Conservation (phyloP, 2,329 filamentous ascomycete genomes). For the Cylindrodendrum hubeiense region DNA sequence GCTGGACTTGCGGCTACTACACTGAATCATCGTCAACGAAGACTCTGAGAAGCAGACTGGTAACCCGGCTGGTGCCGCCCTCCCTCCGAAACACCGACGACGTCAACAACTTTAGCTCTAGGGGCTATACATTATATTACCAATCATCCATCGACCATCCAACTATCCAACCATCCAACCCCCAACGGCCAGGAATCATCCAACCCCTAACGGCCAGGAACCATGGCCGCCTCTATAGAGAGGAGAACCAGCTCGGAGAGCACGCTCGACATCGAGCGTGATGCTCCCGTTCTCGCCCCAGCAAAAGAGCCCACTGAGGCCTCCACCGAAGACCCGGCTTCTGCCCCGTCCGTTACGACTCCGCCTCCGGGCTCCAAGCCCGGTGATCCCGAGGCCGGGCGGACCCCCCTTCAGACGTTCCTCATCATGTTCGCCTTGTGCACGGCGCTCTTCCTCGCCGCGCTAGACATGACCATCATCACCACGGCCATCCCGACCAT, state of each 20-base stretch:
- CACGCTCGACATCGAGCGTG: constrained; percentile 45
- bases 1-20: not conserved
- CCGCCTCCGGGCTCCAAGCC: constrained; percentile 26
- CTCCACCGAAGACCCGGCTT: constrained; percentile 23
- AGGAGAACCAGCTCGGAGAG: constrained; percentile 45
- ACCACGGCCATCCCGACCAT: constrained; percentile 77
- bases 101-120: constrained; percentile 20
- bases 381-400: constrained; percentile 49
- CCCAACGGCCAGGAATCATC: constrained; percentile 5
- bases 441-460: constrained; percentile 64
- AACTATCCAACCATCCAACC: not conserved
- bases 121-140: not conserved
- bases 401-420: constrained; percentile 54
- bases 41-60: not conserved
- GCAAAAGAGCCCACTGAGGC: constrained; percentile 13
- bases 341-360: constrained; percentile 20
- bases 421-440: constrained; percentile 58
- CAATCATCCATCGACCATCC: too few species aligned
- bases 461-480: constrained; percentile 72
- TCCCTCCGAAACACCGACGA: constrained; percentile 29
- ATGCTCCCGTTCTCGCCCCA: constrained; percentile 19
- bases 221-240: constrained; percentile 32
- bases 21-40: not conserved
- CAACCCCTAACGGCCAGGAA: constrained; percentile 15
- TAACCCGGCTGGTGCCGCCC: constrained; percentile 31